A percentile compares a stretch with the other conserved stretches of the same genome.
Conservation (phyloP, 441 rosid species). For the Eugenia klotzschiana region DNA sequence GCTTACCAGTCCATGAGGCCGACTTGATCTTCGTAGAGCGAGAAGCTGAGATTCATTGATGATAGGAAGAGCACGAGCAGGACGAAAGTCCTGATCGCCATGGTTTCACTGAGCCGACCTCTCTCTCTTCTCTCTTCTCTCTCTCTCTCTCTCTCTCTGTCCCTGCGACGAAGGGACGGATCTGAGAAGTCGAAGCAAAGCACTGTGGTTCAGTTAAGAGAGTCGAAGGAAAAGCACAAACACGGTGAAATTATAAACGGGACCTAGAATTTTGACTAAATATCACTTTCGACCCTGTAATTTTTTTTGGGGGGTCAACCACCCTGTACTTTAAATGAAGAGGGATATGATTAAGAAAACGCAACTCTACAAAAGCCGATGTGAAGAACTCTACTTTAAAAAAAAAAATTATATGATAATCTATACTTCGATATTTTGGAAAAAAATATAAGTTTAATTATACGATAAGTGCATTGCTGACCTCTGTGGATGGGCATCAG, state of each 20-base stretch:
- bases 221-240: background rate
- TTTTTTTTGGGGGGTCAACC: background rate
- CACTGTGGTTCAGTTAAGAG: background rate
- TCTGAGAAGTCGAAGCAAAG: background rate
- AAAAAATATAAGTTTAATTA: background rate
- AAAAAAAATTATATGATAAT: background rate
- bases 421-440: background rate
- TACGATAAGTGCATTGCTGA: background rate
- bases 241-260: background rate
- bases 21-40: constrained; percentile 93
- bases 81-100: constrained; percentile 43
- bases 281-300: background rate
- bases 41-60: constrained; percentile 18
- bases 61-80: constrained; percentile 24
- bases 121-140: background rate
- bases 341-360: background rate
- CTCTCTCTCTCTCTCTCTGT: background rate
- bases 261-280: background rate
- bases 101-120: constrained; percentile 17
- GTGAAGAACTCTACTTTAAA: background rate
- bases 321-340: background rate
- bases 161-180: background rate
- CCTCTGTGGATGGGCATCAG: background rate
- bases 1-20: constrained; percentile 92
- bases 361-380: background rate